Evolutionary conservation across 768 basidiomycete genomes (phyloP), one percentile per base, ranked within the genome.

Genomic region (Pleurotus pulmonarius): DNA sequence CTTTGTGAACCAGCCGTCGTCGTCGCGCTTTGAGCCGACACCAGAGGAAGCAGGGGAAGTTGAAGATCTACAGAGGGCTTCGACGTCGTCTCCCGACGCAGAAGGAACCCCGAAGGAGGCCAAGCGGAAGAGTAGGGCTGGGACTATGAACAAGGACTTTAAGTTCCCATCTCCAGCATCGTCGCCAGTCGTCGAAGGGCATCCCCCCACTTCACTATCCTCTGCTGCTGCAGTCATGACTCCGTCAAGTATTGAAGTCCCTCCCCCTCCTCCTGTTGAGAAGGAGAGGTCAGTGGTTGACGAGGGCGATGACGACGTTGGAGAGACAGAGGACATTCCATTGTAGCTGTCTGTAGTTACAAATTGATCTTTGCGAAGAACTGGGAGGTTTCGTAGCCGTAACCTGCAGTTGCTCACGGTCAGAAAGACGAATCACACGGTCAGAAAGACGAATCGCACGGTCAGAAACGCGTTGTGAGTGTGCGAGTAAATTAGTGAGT

Each of bases 71-170:
- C 66, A 65, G 12, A 62, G n/a, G 11, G 39, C 11, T 40, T 40
- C 39, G 9, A 13, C 41, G n/a, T n/a, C 41, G 20, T 44, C 41
- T 44, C 41, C 74, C 4, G 70, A 73, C 58, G 62, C 64, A 43
- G 58, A 39, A 4, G 63, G 66, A 41, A n/a, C n/a, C n/a, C n/a
- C n/a, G n/a, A n/a, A n/a, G n/a, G n/a, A n/a, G n/a, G 62, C 67
- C 44, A 75, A 76, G 56, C 72, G 79, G 57, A 80, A 77, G 64
- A 79, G 80, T 56, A 67, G 83, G 49, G 81, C 77, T 54, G 90
- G 91, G 22, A 87, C 86, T 44, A 93, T 93, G 89, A 88, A 90
- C 65, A 79, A 72, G 46, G 79, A 83, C 43, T 91, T 91, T 70
- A 86, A 80, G 65, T 91, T 90, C 74, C 89, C 89, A 6, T 64